Percentiles rank a stretch among this genome's conserved stretches.
These are phyloP conservation scores for Pyricularia grisea DNA, from an alignment of 2,329 filamentous ascomycete species.

Conservation along the genomic window DNA sequence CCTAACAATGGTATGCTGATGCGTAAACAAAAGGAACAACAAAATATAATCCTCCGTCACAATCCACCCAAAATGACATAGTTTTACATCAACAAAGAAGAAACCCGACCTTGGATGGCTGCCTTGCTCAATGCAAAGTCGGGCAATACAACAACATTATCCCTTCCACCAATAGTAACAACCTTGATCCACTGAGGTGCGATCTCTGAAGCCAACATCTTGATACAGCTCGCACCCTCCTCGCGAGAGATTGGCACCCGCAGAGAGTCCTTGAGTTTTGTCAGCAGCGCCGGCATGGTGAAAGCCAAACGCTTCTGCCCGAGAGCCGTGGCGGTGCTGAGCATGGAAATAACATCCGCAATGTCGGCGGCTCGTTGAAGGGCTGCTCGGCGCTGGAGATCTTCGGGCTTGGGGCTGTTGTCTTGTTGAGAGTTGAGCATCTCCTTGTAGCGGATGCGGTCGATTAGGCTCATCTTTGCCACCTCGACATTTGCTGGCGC, in stretches of 20 bases:
- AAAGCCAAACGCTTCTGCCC: conserved; percentile 54
- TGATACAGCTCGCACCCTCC: conserved; percentile 39
- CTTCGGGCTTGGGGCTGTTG: conserved; percentile 24
- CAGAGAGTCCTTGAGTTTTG: conserved; percentile 60
- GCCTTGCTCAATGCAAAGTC: conserved; percentile 23
- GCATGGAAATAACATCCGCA: conserved; percentile 55
- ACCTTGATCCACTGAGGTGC: conserved; percentile 48
- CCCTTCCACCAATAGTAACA: conserved; percentile 39
- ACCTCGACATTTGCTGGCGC: conserved; percentile 31
- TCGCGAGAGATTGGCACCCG: conserved; percentile 42
- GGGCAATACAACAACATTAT: conserved; percentile 47
- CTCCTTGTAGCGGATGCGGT: conserved; percentile 67
- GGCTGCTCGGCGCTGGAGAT: conserved; percentile 52
- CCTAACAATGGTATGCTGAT: not conserved
- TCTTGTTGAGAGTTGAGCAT: conserved; percentile 36
- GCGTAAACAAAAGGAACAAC: not conserved
- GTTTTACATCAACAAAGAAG: conserved; percentile 1
- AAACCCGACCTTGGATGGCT: conserved; percentile 22
- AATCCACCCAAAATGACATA: not conserved
- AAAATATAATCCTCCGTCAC: not conserved
- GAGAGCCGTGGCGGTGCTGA: conserved; percentile 43
- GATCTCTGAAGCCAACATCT: conserved; percentile 42
- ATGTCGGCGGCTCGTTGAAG: conserved; percentile 61
- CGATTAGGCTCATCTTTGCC: conserved; percentile 58
- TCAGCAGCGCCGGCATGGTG: conserved; percentile 51